Evolutionary conservation across 306 rosid species (phyloP).

Genomic region (Cercis canadensis): DNA sequence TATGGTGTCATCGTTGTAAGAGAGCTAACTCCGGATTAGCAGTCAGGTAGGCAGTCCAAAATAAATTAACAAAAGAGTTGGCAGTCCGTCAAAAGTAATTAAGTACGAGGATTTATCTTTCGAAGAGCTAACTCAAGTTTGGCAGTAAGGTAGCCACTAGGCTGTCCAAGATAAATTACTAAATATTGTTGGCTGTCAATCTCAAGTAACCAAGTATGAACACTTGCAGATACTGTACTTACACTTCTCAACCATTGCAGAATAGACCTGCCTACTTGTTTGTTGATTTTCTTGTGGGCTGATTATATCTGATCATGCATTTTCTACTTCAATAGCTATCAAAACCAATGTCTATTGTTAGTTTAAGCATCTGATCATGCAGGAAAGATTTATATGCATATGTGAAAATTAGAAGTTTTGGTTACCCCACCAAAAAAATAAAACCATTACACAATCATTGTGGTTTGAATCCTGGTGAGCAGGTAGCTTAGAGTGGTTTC

Average conservation of each 20-base stretch:
- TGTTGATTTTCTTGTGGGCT: slow-evolving; percentile 3
- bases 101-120: too few species aligned
- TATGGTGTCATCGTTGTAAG: slow-evolving; percentile 2
- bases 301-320: not conserved
- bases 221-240: not conserved
- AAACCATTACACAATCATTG: too few species aligned
- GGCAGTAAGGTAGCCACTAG: too few species aligned
- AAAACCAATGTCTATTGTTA: not conserved
- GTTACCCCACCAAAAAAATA: not conserved
- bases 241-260: slow-evolving; percentile 1
- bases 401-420: not conserved
- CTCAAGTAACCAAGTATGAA: not conserved
- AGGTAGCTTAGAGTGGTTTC: too few species aligned
- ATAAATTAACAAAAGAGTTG: too few species aligned
- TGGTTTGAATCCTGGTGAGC: too few species aligned
- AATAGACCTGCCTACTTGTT: slow-evolving; percentile 1
- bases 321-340: not conserved
- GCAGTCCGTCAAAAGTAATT: too few species aligned
- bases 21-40: too few species aligned
- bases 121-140: too few species aligned
- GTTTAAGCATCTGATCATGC: not conserved
- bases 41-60: too few species aligned
- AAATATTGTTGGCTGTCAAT: not conserved
- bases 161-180: too few species aligned
- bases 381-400: too few species aligned